These are phyloP conservation scores for Globisporangium orthogonon DNA, from an alignment of 352 stramenopile species.

Conservation along the genomic window DNA sequence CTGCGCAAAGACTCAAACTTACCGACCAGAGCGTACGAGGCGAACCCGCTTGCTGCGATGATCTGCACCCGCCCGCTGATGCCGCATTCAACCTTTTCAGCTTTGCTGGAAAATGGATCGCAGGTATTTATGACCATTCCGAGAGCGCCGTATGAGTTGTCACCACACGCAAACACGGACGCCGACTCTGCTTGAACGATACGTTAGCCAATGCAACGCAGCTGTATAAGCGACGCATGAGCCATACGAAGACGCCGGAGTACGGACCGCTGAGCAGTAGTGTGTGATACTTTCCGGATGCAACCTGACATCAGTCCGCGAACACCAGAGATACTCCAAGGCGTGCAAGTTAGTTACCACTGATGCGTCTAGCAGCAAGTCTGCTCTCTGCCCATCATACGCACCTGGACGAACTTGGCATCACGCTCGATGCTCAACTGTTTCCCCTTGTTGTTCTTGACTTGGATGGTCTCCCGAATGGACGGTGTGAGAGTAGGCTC, in stretches of 20 bases:
- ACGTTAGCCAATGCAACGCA: not conserved
- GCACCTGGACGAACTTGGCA: slow-evolving; percentile 58
- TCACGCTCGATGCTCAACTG: slow-evolving; percentile 43
- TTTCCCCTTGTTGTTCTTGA: slow-evolving; percentile 33
- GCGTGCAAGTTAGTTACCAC: not conserved
- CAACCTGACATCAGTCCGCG: slow-evolving; percentile 22
- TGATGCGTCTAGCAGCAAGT: too few relatives aligned
- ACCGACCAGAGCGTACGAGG: slow-evolving; percentile 69
- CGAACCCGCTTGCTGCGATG: slow-evolving; percentile 56
- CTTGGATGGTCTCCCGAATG: slow-evolving; percentile 41
- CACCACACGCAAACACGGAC: slow-evolving; percentile 58
- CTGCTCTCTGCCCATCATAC: slow-evolving; percentile 3
- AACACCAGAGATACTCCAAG: not conserved
- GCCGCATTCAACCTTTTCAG: slow-evolving; percentile 25
- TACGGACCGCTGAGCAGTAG: slow-evolving; percentile 56
- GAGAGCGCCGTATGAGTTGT: slow-evolving; percentile 59
- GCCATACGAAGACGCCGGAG: not conserved
- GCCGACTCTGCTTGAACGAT: slow-evolving; percentile 36
- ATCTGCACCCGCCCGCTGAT: slow-evolving; percentile 29
- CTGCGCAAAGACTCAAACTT: not conserved
- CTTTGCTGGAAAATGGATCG: slow-evolving; percentile 9
- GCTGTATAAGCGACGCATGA: not conserved
- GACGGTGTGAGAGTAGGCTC: slow-evolving; percentile 30
- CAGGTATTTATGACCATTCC: slow-evolving; percentile 9
- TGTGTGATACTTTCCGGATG: slow-evolving; percentile 72